Conservation (phyloP, 306 rosid species). For the Inga leiocalycina region DNA sequence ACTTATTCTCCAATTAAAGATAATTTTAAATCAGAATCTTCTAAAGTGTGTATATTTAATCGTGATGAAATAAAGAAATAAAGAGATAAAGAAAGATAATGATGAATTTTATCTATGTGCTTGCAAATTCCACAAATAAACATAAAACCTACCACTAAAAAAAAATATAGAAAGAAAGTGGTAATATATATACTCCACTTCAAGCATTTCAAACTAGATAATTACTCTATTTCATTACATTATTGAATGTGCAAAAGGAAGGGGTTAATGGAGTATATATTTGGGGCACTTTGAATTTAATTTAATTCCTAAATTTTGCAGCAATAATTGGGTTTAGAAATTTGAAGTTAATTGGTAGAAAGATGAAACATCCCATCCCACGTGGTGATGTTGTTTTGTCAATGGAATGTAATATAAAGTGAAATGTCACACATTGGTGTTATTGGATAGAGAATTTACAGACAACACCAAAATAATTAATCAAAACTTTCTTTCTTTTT, state of each 20-base stretch:
- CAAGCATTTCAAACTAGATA: not conserved
- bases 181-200: not conserved
- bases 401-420: not conserved
- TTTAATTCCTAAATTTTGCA: not conserved
- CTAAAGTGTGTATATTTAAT: too few species aligned
- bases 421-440: not conserved
- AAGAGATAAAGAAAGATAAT: not conserved
- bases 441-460: not conserved
- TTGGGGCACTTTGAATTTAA: not conserved
- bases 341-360: not conserved
- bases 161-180: too few species aligned
- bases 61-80: not conserved
- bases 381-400: not conserved
- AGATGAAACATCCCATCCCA: not conserved
- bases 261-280: not conserved
- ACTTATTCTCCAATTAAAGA: too few species aligned
- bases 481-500: too few species aligned
- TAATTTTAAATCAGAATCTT: not conserved
- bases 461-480: too few species aligned
- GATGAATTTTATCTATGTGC: not conserved
- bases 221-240: too few species aligned
- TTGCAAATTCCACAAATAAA: not conserved
- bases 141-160: too few species aligned
- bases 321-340: not conserved
- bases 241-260: not conserved